Percentiles rank a stretch among this genome's conserved stretches.
These are phyloP conservation scores for Hordeum marinum DNA, from an alignment of 176 grass and related monocot species.

Conservation along the genomic window DNA sequence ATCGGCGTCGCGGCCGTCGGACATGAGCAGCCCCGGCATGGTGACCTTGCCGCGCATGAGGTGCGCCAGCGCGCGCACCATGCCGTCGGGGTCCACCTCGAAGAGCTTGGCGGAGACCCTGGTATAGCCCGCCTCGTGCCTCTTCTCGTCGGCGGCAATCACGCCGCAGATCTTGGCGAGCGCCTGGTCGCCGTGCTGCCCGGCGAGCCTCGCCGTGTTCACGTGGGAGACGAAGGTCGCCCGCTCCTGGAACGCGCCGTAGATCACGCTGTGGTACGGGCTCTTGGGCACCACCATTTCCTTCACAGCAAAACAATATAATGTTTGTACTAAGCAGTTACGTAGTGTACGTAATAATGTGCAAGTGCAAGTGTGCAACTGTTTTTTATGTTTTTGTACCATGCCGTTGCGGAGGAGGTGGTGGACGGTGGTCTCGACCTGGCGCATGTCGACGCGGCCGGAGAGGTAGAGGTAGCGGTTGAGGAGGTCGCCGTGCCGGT, in stretches of 20 bases:
- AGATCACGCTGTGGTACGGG: not conserved
- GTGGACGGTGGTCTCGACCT: constrained; percentile 32
- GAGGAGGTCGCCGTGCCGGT: constrained; percentile 61
- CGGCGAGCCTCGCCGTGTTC: not conserved
- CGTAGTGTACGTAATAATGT: not conserved
- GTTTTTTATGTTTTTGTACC: constrained; percentile 7
- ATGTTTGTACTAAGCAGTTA: too few species aligned
- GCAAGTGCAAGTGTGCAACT: too few species aligned
- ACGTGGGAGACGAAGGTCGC: not conserved
- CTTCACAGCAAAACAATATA: not conserved
- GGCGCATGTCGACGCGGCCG: constrained; percentile 42
- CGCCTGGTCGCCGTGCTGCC: not conserved
- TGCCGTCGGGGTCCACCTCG: constrained; percentile 1
- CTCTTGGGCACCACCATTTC: not conserved
- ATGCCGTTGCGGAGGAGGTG: constrained; percentile 38
- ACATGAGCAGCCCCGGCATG: constrained; percentile 4
- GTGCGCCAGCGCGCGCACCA: not conserved
- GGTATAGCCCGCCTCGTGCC: not conserved
- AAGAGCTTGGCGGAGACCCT: not conserved
- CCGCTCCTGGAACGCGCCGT: constrained; percentile 9
- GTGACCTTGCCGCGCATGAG: constrained; percentile 3
- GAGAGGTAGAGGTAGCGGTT: constrained; percentile 41
- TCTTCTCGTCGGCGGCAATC: not conserved
- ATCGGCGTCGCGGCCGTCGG: not conserved
- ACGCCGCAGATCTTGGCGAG: constrained; percentile 1